A percentile compares a stretch with the other conserved stretches of the same genome.
phyloP scores from a whole-genome alignment of 2,329 filamentous ascomycete species.

The Ceratocystis variospora region DNA sequence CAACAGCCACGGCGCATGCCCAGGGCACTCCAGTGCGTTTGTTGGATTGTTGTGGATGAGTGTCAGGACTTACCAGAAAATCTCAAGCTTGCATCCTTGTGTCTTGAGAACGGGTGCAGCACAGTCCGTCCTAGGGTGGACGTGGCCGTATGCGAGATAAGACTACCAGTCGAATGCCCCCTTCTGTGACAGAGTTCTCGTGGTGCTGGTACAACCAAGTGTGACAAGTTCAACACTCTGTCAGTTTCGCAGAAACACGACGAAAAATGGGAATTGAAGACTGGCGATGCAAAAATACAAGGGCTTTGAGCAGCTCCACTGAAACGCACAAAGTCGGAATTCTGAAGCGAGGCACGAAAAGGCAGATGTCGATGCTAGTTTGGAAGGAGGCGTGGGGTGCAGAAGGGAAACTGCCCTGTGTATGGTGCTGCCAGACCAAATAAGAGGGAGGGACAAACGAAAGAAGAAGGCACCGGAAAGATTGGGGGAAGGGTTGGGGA shows the following conservation, averaged over 20 bases:
- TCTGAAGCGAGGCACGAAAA: background rate
- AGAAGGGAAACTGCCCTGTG: background rate
- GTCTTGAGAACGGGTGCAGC: background rate
- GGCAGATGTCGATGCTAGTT: background rate
- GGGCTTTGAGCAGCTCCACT: background rate
- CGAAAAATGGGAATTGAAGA: background rate
- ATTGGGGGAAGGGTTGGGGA: too few relatives aligned
- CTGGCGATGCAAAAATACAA: background rate
- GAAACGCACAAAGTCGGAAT: background rate
- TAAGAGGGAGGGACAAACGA: background rate
- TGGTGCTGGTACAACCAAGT: background rate
- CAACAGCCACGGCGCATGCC: background rate
- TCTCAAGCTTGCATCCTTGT: slow-evolving; percentile 1
- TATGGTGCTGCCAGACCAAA: background rate
- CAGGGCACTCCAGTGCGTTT: background rate
- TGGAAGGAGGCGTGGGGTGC: background rate
- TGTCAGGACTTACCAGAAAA: background rate
- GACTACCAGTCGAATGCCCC: background rate
- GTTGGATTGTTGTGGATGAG: background rate
- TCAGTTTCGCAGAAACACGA: background rate
- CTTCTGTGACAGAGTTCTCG: background rate
- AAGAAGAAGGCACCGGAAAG: background rate
- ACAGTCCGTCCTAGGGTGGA: background rate
- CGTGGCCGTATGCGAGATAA: background rate
- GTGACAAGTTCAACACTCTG: background rate